Conservation (phyloP, 148 eudicot species). For the Vaccinium corymbosum region DNA sequence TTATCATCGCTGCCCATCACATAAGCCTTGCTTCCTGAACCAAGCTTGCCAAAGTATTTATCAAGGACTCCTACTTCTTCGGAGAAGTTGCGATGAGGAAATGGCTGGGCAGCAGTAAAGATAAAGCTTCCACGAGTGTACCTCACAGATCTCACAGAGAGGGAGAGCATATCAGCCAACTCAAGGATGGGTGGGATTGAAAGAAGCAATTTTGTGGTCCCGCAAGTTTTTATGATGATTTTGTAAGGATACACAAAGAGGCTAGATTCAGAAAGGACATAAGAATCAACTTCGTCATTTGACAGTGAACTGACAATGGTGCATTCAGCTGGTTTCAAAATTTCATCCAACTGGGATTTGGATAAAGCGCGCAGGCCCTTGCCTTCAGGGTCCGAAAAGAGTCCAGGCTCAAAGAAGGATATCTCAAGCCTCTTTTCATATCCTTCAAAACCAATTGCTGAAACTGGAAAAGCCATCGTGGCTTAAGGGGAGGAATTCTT, state of each 20-base stretch:
- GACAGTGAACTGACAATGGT: conserved; percentile 57
- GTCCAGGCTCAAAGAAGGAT: conserved; percentile 41
- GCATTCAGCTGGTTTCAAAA: conserved; percentile 60
- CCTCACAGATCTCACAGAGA: conserved; percentile 48
- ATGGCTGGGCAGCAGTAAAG: conserved; percentile 56
- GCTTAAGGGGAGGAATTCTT: neutral
- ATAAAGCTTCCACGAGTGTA: conserved; percentile 74
- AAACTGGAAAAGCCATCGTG: conserved; percentile 43
- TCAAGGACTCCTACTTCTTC: conserved; percentile 63
- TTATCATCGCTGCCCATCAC: conserved; percentile 47
- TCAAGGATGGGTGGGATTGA: conserved; percentile 53
- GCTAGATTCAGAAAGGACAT: conserved; percentile 76
- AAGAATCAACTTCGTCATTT: conserved; percentile 55
- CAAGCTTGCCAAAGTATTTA: conserved; percentile 47
- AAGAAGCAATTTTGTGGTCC: conserved; percentile 64
- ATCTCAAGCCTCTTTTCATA: conserved; percentile 73
- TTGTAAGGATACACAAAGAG: conserved; percentile 69
- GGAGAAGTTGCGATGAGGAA: conserved; percentile 58
- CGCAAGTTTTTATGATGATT: conserved; percentile 68
- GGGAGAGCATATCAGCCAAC: conserved; percentile 38
- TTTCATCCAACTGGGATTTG: conserved; percentile 52
- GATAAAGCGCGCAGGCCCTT: conserved; percentile 51
- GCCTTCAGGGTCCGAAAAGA: conserved; percentile 42
- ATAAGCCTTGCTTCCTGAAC: conserved; percentile 43
- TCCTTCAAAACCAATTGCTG: conserved; percentile 74